Conservation (phyloP, 169 alveolate species). For the Eimeria sp. region DNA sequence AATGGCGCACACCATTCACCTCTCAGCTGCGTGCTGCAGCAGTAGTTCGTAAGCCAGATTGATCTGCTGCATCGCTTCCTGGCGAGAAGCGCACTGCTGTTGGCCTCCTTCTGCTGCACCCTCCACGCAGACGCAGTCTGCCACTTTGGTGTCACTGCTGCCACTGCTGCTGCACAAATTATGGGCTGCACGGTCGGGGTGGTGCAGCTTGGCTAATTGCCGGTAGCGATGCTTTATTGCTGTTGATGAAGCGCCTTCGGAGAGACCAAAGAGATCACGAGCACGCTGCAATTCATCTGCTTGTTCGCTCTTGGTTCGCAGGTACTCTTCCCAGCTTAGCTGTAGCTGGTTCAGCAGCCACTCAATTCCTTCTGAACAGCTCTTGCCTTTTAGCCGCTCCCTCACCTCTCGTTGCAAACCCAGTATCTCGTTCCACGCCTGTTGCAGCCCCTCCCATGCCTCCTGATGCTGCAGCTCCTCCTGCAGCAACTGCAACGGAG, state of each 20-base stretch:
- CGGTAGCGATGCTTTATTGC: conserved; percentile 19
- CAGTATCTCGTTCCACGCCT: not conserved
- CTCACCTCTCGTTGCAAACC: not conserved
- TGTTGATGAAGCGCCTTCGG: conserved; percentile 16
- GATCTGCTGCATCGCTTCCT: conserved; percentile 55
- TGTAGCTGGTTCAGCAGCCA: conserved; percentile 55
- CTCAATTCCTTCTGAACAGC: not conserved
- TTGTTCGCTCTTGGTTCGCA: not conserved
- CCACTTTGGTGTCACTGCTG: not conserved
- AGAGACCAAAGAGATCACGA: not conserved
- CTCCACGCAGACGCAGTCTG: not conserved
- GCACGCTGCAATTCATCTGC: conserved; percentile 13
- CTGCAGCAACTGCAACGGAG: conserved; percentile 56
- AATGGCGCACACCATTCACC: not conserved
- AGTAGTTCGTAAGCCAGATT: conserved; percentile 58
- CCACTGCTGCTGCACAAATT: conserved; percentile 3
- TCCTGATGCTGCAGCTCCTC: conserved; percentile 31
- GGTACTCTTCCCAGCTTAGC: conserved; percentile 29
- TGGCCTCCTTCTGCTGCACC: not conserved
- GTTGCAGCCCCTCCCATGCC: conserved; percentile 17
- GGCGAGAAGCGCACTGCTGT: not conserved
- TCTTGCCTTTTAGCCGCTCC: not conserved
- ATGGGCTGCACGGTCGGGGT: conserved; percentile 47
- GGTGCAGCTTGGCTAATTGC: conserved; percentile 48
- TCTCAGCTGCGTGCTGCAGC: conserved; percentile 51